phyloP scores from a whole-genome alignment of 257 asterid species.

The Penstemon davidsonii region DNA sequence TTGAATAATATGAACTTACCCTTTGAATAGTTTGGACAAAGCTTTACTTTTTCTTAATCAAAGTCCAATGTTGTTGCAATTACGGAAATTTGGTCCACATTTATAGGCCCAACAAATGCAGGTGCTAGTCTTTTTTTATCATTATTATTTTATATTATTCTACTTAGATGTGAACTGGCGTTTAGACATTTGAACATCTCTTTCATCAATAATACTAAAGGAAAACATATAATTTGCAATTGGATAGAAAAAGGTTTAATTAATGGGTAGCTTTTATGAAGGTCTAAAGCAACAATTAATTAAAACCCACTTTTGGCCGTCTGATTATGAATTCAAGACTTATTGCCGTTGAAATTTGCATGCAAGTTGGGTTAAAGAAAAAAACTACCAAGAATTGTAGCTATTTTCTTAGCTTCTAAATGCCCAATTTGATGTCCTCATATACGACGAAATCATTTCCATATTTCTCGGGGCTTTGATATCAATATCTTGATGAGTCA shows the following conservation, averaged over 20 bases:
- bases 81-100: slow-evolving; percentile 21
- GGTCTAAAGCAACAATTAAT: slow-evolving; percentile 26
- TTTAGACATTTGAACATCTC: slow-evolving; percentile 30
- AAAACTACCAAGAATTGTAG: slow-evolving; percentile 3
- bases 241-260: background rate
- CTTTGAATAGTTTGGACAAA: slow-evolving; percentile 30
- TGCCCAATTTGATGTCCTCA: background rate
- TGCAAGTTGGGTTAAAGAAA: slow-evolving; percentile 24
- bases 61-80: slow-evolving; percentile 26
- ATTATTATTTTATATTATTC: slow-evolving; percentile 22
- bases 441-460: slow-evolving; percentile 26
- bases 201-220: slow-evolving; percentile 31
- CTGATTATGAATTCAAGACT: slow-evolving; percentile 28
- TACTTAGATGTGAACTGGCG: slow-evolving; percentile 62
- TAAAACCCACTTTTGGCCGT: slow-evolving; percentile 6
- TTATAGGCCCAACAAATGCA: slow-evolving; percentile 38
- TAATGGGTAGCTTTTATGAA: slow-evolving; percentile 32
- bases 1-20: slow-evolving; percentile 27
- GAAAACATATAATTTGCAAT: slow-evolving; percentile 22
- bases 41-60: slow-evolving; percentile 27
- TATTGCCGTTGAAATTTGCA: slow-evolving; percentile 36
- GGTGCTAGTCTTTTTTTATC: background rate
- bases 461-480: slow-evolving; percentile 34
- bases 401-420: slow-evolving; percentile 17
- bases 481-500: slow-evolving; percentile 29